phyloP scores from a whole-genome alignment of 192 early-diverging fungal species.

The Cetraspora pellucida region DNA sequence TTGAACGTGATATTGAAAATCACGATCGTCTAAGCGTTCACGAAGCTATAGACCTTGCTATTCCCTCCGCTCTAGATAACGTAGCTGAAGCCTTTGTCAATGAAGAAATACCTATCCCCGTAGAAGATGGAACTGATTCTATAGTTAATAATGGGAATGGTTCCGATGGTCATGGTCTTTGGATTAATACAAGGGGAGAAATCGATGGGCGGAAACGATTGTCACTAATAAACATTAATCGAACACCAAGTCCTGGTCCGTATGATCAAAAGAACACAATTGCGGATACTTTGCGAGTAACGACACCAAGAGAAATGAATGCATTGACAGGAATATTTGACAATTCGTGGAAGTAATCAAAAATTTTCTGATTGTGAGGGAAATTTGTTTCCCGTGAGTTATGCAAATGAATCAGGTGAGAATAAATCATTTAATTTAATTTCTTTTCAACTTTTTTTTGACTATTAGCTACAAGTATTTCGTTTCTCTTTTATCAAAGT shows the following conservation, averaged over 20 bases:
- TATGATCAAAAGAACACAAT: constrained; percentile 25
- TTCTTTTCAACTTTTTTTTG: too few species aligned
- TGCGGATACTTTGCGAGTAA: constrained; percentile 31
- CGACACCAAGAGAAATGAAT: constrained; percentile 30
- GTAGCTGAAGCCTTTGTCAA: constrained; percentile 34
- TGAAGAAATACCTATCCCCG: constrained; percentile 25
- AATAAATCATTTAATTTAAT: neutral
- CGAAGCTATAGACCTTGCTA: constrained; percentile 36
- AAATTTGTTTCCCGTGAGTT: neutral
- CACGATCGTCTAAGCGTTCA: constrained; percentile 32
- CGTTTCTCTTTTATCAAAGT: neutral
- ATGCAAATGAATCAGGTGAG: constrained; percentile 28
- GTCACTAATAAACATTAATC: constrained; percentile 15
- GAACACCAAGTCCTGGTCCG: constrained; percentile 23
- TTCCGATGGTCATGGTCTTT: neutral
- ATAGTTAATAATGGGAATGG: neutral
- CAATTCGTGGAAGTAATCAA: constrained; percentile 17
- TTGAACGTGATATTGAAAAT: constrained; percentile 35
- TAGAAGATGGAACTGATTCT: neutral
- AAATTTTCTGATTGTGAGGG: neutral
- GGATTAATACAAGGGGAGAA: neutral
- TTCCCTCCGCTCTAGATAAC: constrained; percentile 33
- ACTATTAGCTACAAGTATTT: neutral
- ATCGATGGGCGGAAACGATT: constrained; percentile 12
- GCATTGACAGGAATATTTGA: constrained; percentile 27